Percentiles rank a stretch among this genome's conserved stretches.
These are phyloP conservation scores for Globisporangium orthogonon DNA, from an alignment of 352 stramenopile genomes.

Conservation along the genomic window DNA sequence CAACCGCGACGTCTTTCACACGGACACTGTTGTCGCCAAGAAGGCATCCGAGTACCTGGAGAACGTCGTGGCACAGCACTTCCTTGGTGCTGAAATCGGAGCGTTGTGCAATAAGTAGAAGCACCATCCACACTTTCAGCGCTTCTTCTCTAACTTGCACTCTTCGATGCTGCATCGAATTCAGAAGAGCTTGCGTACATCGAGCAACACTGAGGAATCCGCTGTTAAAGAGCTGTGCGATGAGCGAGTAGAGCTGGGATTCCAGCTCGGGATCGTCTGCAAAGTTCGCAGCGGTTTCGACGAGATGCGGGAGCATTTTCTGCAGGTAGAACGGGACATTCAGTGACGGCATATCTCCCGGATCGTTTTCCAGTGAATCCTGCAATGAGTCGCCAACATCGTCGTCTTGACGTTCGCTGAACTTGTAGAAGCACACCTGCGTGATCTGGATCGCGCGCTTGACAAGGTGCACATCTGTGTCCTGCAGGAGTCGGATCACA, in stretches of 20 bases:
- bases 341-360: background rate
- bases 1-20: constrained; percentile 39
- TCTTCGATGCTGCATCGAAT: constrained; percentile 36
- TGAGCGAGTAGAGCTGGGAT: constrained; percentile 22
- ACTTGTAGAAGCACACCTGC: constrained; percentile 43
- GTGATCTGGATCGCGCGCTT: constrained; percentile 61
- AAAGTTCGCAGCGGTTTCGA: constrained; percentile 54
- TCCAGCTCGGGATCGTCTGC: constrained; percentile 48
- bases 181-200: constrained; percentile 24
- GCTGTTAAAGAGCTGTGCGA: constrained; percentile 28
- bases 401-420: constrained; percentile 13
- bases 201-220: constrained; percentile 13
- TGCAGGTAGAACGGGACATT: constrained; percentile 22
- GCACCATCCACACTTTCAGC: constrained; percentile 46
- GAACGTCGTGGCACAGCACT: constrained; percentile 11
- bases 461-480: constrained; percentile 58
- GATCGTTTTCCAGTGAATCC: background rate
- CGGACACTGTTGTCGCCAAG: constrained; percentile 39
- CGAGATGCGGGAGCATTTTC: constrained; percentile 37
- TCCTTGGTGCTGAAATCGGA: constrained; percentile 13
- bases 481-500: constrained; percentile 43
- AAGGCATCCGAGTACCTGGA: constrained; percentile 35
- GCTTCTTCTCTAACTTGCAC: constrained; percentile 60
- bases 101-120: constrained; percentile 27
- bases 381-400: background rate